phyloP scores from a whole-genome alignment of 257 asterid genomes.

The Verbena officinalis region DNA sequence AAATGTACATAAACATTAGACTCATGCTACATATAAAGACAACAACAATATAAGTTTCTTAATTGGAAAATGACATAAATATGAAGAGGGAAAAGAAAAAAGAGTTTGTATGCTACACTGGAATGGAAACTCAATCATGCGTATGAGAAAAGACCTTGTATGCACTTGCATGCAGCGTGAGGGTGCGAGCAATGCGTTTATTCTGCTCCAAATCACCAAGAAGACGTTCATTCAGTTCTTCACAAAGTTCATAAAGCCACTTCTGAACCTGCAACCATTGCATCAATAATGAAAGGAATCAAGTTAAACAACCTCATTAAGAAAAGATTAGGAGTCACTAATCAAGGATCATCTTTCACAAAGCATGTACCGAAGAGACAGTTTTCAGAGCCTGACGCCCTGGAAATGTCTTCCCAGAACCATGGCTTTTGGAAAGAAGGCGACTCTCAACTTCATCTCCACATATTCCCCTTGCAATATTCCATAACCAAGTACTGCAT shows the following conservation, averaged over 20 bases:
- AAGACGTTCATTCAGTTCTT: slow-evolving; percentile 91
- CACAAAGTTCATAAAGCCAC: slow-evolving; percentile 87
- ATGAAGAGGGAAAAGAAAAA: slow-evolving; percentile 12
- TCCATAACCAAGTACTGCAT: slow-evolving; percentile 92
- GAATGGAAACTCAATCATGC: slow-evolving; percentile 24
- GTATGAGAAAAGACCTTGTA: slow-evolving; percentile 58
- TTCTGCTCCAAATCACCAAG: slow-evolving; percentile 83
- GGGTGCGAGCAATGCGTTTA: slow-evolving; percentile 86
- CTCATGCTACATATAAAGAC: background rate
- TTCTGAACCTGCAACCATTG: slow-evolving; percentile 66
- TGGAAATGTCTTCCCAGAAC: slow-evolving; percentile 96
- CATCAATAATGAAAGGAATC: slow-evolving; percentile 22
- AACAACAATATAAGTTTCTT: slow-evolving; percentile 9
- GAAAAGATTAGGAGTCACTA: slow-evolving; percentile 16
- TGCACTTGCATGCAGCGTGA: slow-evolving; percentile 86
- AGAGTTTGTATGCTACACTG: slow-evolving; percentile 8
- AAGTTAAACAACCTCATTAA: slow-evolving; percentile 2
- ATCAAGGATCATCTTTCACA: slow-evolving; percentile 19
- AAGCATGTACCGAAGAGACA: slow-evolving; percentile 54
- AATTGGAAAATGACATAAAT: slow-evolving; percentile 18
- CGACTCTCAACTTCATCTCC: slow-evolving; percentile 96
- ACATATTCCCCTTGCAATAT: slow-evolving; percentile 80
- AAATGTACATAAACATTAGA: slow-evolving; percentile 22
- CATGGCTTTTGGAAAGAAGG: slow-evolving; percentile 96
- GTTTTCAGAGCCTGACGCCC: slow-evolving; percentile 84